phyloP scores from a whole-genome alignment of 2,329 filamentous ascomycete genomes.

The Fusarium poae region DNA sequence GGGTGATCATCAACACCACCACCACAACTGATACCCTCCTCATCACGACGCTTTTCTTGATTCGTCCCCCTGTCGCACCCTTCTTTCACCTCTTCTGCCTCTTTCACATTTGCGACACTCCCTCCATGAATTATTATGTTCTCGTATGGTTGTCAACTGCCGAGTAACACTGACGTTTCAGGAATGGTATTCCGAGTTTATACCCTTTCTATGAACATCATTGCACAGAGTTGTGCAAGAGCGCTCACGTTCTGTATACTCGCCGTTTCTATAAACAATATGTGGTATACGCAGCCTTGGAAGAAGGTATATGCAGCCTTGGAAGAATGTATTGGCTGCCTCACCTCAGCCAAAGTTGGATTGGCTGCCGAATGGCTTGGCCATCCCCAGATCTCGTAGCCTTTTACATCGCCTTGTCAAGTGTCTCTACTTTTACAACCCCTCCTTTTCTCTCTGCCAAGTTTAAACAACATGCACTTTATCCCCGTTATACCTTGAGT shows the following conservation, averaged over 20 bases:
- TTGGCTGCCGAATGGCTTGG: conserved; percentile 41
- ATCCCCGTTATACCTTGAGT: conserved; percentile 12
- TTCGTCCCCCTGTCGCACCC: conserved; percentile 40
- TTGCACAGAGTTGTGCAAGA: background rate
- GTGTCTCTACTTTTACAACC: conserved; percentile 33
- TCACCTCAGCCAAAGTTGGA: conserved; percentile 2
- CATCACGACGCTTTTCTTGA: conserved; percentile 37
- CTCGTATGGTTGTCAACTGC: conserved; percentile 41
- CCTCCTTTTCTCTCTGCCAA: conserved; percentile 31
- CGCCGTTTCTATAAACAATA: conserved; percentile 9
- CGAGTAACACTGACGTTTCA: conserved; percentile 28
- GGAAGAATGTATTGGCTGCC: conserved; percentile 26
- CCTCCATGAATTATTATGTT: conserved; percentile 9
- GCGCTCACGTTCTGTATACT: conserved; percentile 3
- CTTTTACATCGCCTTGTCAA: conserved; percentile 39
- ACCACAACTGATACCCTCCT: conserved; percentile 38
- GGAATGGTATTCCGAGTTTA: background rate
- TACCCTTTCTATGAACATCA: background rate
- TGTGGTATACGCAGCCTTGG: conserved; percentile 18
- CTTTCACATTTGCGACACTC: conserved; percentile 21
- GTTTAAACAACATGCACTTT: conserved; percentile 28
- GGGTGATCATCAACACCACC: conserved; percentile 47
- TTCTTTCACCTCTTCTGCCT: conserved; percentile 17
- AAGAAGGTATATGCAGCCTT: conserved; percentile 15
- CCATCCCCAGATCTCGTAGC: conserved; percentile 40